phyloP scores from a whole-genome alignment of 257 asterid species.

The Solanum corneliomulleri region DNA sequence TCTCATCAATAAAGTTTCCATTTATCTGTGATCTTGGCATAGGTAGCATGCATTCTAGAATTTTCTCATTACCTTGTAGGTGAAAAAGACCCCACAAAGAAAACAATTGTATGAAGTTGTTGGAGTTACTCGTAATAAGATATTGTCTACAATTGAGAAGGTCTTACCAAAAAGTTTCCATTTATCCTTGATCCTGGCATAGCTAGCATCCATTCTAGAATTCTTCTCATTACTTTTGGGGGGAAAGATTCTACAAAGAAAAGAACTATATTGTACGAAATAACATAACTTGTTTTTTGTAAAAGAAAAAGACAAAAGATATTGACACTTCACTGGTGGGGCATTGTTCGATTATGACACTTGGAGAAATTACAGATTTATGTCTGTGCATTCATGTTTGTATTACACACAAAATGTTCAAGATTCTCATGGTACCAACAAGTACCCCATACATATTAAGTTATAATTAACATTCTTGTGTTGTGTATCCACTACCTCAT shows the following conservation, averaged over 20 bases:
- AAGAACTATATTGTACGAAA: background rate
- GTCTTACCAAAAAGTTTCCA: background rate
- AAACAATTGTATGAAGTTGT: background rate
- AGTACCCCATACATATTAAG: background rate
- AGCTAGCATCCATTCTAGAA: background rate
- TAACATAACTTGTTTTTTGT: background rate
- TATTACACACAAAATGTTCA: background rate
- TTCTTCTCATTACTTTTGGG: background rate
- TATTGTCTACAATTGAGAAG: background rate
- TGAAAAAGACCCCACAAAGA: background rate
- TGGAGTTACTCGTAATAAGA: background rate
- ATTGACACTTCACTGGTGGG: background rate
- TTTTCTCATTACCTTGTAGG: too few species aligned
- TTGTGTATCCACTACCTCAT: background rate
- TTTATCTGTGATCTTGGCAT: background rate
- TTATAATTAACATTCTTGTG: background rate
- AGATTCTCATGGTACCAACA: background rate
- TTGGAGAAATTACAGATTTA: background rate
- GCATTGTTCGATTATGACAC: background rate
- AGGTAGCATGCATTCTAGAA: too few species aligned
- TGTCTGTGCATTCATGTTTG: background rate
- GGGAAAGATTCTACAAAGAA: background rate
- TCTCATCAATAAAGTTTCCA: background rate
- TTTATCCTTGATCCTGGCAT: background rate
- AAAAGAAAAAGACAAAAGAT: background rate